Evolutionary conservation across 306 rosid genomes (phyloP), one percentile per base, ranked within the genome.

Genomic region (Purshia tridentata): DNA sequence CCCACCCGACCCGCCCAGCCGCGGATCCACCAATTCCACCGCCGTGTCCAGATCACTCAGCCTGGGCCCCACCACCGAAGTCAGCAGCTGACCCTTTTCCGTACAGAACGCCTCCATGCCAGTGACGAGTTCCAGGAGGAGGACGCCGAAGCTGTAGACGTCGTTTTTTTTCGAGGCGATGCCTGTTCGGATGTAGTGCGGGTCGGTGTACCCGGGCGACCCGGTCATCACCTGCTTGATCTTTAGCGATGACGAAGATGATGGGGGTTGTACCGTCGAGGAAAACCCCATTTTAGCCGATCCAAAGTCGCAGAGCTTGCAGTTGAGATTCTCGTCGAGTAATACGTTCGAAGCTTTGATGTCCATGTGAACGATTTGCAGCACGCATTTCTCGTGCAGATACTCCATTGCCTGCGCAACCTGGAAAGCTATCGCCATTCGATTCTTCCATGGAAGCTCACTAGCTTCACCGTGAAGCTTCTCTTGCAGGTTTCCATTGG

Each of bases 171-270:
- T 86, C 4, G 89, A 86, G 4, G 87, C 87, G 47, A 86, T 57
- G 55, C 89, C 89, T 1, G 89, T 86, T 56, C 81, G 73, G 9
- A 86, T 40, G 18, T 86, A 86, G 58, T 80, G 83, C 22, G 89
- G 89, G 69, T 86, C 89, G 2, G 87, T 83, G 73, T 82, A 86
- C 8, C 89, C 89, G 0, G 89, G 89, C 6, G 89, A 86, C 1
- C 89, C 89, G 83, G 77, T 75, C 89, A 86, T 75, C 51, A 75
- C 39, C 0, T 6, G 15, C 22, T 47, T 78, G 13, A 35, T 37
- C 20, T 45, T 52, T 16, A 8, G 7, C 19, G 16, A 13, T 13
- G 63, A 11, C 20, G 68, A 13, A 12, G 63, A 11, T 15, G 68
- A 47, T 14, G 58, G 73, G 4, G 53, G 61, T 10, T 58, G 67